Conservation (phyloP, 148 eudicot species). For the Mesembryanthemum crystallinum region DNA sequence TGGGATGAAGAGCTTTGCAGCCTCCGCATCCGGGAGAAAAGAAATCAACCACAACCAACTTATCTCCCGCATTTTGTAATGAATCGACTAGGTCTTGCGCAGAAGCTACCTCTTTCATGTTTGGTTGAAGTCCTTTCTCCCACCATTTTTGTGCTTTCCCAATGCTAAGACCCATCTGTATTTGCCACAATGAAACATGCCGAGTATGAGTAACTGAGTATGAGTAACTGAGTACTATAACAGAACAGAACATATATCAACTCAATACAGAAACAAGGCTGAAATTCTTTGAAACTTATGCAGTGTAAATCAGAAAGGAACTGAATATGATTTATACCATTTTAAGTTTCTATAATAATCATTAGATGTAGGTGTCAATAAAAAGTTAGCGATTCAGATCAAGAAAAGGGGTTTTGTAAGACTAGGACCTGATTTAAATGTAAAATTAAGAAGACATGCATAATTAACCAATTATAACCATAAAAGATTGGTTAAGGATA, state of each 20-base stretch:
- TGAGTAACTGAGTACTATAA: background rate
- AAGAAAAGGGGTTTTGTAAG: background rate
- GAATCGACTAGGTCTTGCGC: conserved; percentile 76
- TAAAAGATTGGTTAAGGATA: background rate
- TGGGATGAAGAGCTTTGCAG: conserved; percentile 86
- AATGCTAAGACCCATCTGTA: conserved; percentile 47
- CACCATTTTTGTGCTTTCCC: conserved; percentile 76
- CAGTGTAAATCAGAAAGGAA: too few relatives aligned
- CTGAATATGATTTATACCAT: too few relatives aligned
- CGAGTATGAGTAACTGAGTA: background rate
- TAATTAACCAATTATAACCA: too few relatives aligned
- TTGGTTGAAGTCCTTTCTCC: conserved; percentile 76
- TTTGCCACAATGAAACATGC: background rate
- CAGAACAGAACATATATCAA: background rate
- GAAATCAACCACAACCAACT: conserved; percentile 70
- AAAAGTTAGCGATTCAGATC: background rate
- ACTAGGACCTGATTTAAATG: background rate
- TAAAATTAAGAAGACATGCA: background rate
- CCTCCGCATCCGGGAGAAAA: conserved; percentile 91
- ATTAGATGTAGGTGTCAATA: too few relatives aligned
- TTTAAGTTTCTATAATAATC: too few relatives aligned
- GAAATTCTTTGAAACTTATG: background rate
- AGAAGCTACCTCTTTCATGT: conserved; percentile 63
- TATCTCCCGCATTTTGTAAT: conserved; percentile 62
- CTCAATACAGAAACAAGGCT: background rate